Evolutionary conservation across 2,329 filamentous ascomycete genomes (phyloP).

Genomic region (Colletotrichum sp.): DNA sequence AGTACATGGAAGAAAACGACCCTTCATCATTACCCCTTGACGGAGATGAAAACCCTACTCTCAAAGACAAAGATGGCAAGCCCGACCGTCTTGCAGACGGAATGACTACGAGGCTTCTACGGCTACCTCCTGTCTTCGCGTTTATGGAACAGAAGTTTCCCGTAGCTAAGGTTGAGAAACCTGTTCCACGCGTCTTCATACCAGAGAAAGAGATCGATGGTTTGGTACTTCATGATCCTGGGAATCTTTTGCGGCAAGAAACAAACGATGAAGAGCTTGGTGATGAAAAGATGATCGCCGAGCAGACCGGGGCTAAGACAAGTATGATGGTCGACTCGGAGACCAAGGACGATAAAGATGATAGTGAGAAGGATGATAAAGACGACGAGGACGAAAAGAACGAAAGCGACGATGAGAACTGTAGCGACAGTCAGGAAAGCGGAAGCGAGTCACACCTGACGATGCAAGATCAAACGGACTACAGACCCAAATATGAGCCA

Average conservation of each 20-base stretch:
- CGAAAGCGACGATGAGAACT: background rate
- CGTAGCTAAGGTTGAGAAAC: background rate
- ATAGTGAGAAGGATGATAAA: background rate
- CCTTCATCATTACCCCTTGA: background rate
- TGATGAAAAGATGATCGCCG: background rate
- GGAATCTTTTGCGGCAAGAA: background rate
- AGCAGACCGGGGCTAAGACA: background rate
- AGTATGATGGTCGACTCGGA: background rate
- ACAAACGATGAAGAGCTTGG: background rate
- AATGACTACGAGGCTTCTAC: background rate
- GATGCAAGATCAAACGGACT: background rate
- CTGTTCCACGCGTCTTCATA: background rate
- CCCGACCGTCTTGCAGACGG: background rate
- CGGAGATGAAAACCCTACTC: rapidly evolving
- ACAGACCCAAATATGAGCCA: background rate
- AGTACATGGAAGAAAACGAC: background rate
- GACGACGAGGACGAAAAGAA: background rate
- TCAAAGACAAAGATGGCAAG: background rate
- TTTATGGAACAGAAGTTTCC: background rate
- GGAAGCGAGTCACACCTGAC: background rate
- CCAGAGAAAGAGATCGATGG: background rate
- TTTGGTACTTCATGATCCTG: background rate
- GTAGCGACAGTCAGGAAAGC: background rate
- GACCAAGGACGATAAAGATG: background rate
- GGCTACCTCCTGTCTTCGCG: background rate